Conservation (phyloP, 2,329 filamentous ascomycete genomes). For the Stachybotrys echinatus region DNA sequence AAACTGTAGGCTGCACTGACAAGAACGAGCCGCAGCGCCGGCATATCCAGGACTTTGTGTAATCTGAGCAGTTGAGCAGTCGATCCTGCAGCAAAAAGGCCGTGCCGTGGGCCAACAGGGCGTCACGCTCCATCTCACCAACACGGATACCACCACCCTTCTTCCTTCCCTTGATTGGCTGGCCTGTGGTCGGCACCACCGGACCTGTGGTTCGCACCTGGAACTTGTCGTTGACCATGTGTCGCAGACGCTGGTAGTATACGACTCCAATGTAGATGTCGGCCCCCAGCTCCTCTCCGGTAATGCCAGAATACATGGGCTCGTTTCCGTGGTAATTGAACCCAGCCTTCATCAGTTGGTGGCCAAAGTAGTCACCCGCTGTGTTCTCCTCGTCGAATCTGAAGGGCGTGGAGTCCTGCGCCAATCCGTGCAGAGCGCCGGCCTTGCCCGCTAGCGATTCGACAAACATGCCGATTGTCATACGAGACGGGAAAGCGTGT, state of each 20-base stretch:
- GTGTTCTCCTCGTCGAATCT: constrained; percentile 89
- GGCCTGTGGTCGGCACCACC: constrained; percentile 82
- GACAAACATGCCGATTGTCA: constrained; percentile 99
- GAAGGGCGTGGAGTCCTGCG: constrained; percentile 94
- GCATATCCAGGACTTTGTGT: constrained; percentile 85
- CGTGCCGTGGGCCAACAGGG: constrained; percentile 88
- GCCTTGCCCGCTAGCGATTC: constrained; percentile 95
- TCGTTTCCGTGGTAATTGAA: constrained; percentile 99
- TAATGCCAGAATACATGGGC: constrained; percentile 97
- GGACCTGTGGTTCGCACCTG: constrained; percentile 95
- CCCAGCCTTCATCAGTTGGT: constrained; percentile 89
- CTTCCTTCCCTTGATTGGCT: constrained; percentile 95
- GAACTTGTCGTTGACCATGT: constrained; percentile 99
- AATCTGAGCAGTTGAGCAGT: constrained; percentile 95
- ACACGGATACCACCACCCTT: constrained; percentile 98
- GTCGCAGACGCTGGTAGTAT: constrained; percentile 94
- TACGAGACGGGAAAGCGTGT: constrained; percentile 97
- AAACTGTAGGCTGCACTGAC: constrained; percentile 75
- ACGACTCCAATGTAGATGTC: constrained; percentile 97
- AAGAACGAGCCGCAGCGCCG: constrained; percentile 86
- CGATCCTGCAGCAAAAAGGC: constrained; percentile 94
- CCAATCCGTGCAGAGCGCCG: constrained; percentile 88
- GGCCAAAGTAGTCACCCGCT: constrained; percentile 89
- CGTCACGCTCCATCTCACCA: constrained; percentile 98
- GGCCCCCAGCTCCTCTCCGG: constrained; percentile 84